Evolutionary conservation across 2,329 filamentous ascomycete species (phyloP).

Genomic region (Calonectria naviculata): DNA sequence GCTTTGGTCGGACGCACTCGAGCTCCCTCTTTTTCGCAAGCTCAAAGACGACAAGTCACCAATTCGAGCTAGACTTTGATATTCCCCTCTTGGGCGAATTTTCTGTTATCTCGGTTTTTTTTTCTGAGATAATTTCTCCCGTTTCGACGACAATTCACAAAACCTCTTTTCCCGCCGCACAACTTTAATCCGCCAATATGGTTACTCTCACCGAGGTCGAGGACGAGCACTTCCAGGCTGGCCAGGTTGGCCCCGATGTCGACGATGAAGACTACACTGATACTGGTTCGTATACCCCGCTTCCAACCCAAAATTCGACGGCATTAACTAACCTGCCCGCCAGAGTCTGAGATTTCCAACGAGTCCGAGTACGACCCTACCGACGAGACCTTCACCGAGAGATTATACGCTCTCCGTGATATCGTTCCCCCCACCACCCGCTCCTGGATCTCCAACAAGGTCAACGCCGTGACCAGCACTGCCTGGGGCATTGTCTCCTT

Average conservation of each 20-base stretch:
- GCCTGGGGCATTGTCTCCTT: conserved; percentile 71
- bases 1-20: background rate
- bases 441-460: conserved; percentile 72
- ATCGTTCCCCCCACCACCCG: conserved; percentile 80
- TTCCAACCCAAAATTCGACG: conserved; percentile 11
- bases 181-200: conserved; percentile 68
- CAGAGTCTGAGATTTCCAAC: conserved; percentile 87
- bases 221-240: conserved; percentile 90
- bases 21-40: background rate
- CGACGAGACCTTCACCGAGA: conserved; percentile 72
- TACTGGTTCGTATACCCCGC: conserved; percentile 72
- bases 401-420: conserved; percentile 78
- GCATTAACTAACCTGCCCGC: conserved; percentile 44
- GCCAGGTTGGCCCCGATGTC: conserved; percentile 77
- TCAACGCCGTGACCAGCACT: conserved; percentile 62
- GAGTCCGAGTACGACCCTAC: conserved; percentile 76
- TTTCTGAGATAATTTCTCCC: background rate
- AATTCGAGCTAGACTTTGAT: conserved; percentile 3
- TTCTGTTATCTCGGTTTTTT: background rate
- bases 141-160: conserved; percentile 16
- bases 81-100: background rate
- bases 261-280: conserved; percentile 95
- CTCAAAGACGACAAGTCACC: conserved; percentile 16
- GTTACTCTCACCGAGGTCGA: conserved; percentile 97
- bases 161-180: conserved; percentile 6